These are phyloP conservation scores for Diaporthe aspalathi DNA, from an alignment of 2,329 filamentous ascomycete species.

Conservation along the genomic window DNA sequence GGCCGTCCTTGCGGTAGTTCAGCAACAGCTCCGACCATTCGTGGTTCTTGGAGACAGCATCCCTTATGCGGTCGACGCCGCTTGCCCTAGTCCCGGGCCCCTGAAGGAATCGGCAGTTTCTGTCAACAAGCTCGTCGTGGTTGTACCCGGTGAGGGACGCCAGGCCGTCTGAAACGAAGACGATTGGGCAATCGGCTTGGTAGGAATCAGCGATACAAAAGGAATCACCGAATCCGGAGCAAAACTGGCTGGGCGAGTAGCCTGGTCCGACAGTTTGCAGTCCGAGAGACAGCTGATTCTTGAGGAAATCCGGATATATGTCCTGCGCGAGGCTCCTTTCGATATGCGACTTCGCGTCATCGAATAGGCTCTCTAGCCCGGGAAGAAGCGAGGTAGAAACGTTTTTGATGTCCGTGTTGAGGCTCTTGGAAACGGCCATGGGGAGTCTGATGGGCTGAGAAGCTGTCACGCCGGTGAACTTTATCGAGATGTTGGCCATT, in stretches of 20 bases:
- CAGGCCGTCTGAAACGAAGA: slow-evolving; percentile 29
- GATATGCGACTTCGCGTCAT: slow-evolving; percentile 13
- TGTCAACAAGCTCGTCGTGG: neutral
- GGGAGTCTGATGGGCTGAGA: slow-evolving; percentile 28
- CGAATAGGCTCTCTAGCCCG: slow-evolving; percentile 18
- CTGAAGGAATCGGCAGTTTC: slow-evolving; percentile 34
- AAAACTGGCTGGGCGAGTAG: slow-evolving; percentile 29
- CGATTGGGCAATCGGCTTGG: slow-evolving; percentile 7
- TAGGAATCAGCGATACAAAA: slow-evolving; percentile 28
- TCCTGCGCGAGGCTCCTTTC: slow-evolving; percentile 30
- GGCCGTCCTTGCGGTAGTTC: slow-evolving; percentile 26
- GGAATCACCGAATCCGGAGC: slow-evolving; percentile 29
- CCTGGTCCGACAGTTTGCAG: slow-evolving; percentile 30
- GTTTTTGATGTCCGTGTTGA: slow-evolving; percentile 27
- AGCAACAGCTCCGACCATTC: slow-evolving; percentile 35
- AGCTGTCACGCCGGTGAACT: slow-evolving; percentile 30
- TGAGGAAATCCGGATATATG: slow-evolving; percentile 35
- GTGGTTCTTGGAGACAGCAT: slow-evolving; percentile 6
- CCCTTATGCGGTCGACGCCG: slow-evolving; percentile 31
- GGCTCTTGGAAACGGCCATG: slow-evolving; percentile 10
- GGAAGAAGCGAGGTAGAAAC: slow-evolving; percentile 24
- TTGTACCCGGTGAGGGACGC: slow-evolving; percentile 25
- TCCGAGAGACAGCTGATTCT: slow-evolving; percentile 29
- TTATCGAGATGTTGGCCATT: slow-evolving; percentile 20
- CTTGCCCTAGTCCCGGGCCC: slow-evolving; percentile 22